Conservation (phyloP, 2,329 filamentous ascomycete genomes). For the Ascochyta koolunga region DNA sequence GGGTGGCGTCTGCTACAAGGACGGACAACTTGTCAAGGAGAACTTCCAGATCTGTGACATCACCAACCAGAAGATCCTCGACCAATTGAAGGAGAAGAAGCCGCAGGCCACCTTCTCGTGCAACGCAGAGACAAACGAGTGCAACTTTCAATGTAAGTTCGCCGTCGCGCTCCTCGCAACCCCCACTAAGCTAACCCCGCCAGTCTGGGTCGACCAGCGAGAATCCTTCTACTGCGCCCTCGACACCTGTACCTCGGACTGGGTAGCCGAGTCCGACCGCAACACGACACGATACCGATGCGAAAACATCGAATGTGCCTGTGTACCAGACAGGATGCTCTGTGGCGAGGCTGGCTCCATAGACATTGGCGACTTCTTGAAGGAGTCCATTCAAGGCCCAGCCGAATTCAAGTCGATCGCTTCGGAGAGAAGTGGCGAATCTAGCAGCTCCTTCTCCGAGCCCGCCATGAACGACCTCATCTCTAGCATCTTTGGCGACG, state of each 20-base stretch:
- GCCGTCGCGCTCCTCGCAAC: not conserved
- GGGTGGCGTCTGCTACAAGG: constrained; percentile 88
- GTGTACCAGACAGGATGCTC: constrained; percentile 89
- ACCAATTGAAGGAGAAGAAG: constrained; percentile 81
- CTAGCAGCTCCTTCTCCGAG: constrained; percentile 85
- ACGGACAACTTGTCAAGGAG: constrained; percentile 87
- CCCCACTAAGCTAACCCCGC: constrained; percentile 31
- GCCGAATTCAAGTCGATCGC: constrained; percentile 77
- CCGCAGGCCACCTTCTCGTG: constrained; percentile 96
- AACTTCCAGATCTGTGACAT: constrained; percentile 99
- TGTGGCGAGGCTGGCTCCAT: constrained; percentile 91
- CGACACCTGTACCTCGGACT: constrained; percentile 76
- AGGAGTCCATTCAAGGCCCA: constrained; percentile 82
- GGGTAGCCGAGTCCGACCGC: constrained; percentile 69
- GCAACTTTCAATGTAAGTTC: constrained; percentile 88
- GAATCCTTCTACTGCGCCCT: constrained; percentile 98
- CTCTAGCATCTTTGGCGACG: constrained; percentile 85
- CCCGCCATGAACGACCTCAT: constrained; percentile 93
- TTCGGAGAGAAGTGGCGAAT: constrained; percentile 63
- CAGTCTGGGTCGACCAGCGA: constrained; percentile 90
- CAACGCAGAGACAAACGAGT: constrained; percentile 73
- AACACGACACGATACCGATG: constrained; percentile 89
- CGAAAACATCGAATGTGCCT: constrained; percentile 82
- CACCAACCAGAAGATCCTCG: constrained; percentile 91
- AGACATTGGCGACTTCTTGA: constrained; percentile 88